Base-by-base conservation (phyloP, 2,329 filamentous ascomycete species). In the Ascochyta viciae-villosae region DNA sequence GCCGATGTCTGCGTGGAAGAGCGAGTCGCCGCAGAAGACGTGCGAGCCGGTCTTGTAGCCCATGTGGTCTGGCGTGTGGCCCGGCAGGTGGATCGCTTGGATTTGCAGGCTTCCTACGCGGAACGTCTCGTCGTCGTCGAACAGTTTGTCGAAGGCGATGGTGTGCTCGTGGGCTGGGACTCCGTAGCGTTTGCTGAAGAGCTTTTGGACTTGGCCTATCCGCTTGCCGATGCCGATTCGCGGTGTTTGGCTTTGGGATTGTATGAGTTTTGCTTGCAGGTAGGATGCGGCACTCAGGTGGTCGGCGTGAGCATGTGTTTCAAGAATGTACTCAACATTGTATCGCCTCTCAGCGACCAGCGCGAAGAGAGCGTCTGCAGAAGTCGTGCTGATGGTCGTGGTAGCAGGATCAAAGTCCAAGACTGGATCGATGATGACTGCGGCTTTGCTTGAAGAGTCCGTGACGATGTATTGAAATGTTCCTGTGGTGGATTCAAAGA, bases 241-340 rank as follows among this genome's bases (percentile, higher is more conserved):
- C 0, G 83, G 81, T 16, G 16, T 5, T 9, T 31, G 52, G 40
- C 15, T 29, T 31, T 0, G 68, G 74, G 39, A 81, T 75, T 39
- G 80, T 74, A 39, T 63, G 1, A 71, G 57, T 2, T 65, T 68
- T 0, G 71, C 68, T 62, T 86, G 83, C 0, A 89, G 77, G 64
- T 88, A 89, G 4, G 78, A 77, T 0, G 85, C 78, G 0, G 86
- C 82, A 0, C 84, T 88, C 0, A 88, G 59, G 56, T 88, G 85
- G 51, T 88, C 84, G 3, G 85, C 85, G 57, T 87, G 83, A 0
- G 78, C 81, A 65, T 89, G 86, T 0, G 87, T 89, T 61, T 89
- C 87, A 3, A 89, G 77, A 16, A 89, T 84, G 37, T 71, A 74
- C 0, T 77, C 74, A 9, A 88, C 65, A 0, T 58, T 77, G 64